phyloP scores from a whole-genome alignment of 352 stramenopile genomes.

The Phytophthora multivora region DNA sequence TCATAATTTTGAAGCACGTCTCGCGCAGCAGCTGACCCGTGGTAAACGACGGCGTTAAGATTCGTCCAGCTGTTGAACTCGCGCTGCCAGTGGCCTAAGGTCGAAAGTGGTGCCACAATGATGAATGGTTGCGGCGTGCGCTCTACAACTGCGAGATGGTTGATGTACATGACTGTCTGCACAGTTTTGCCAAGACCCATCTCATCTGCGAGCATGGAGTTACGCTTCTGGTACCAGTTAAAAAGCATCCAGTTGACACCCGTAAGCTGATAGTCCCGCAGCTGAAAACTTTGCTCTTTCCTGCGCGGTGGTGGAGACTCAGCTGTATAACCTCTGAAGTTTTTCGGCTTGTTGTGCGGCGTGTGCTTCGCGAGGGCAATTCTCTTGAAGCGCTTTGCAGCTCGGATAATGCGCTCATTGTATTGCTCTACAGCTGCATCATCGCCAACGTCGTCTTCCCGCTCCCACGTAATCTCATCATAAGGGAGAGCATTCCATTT shows the following conservation, averaged over 20 bases:
- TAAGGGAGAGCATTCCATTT: constrained; percentile 99
- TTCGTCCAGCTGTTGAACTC: constrained; percentile 96
- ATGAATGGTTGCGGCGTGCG: constrained; percentile 96
- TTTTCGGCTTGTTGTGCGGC: constrained; percentile 56
- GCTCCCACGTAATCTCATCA: constrained; percentile 98
- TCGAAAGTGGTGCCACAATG: constrained; percentile 97
- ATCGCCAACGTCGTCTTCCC: constrained; percentile 94
- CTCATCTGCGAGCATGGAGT: constrained; percentile 99
- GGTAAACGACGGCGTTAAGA: constrained; percentile 99
- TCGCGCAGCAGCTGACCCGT: constrained; percentile 92
- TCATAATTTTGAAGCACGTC: constrained; percentile 94
- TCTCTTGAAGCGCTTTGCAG: constrained; percentile 56
- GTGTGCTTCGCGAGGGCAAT: constrained; percentile 39
- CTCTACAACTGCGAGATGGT: constrained; percentile 96
- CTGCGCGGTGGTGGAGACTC: constrained; percentile 63
- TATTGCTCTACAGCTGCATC: constrained; percentile 85
- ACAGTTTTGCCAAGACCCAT: constrained; percentile 97
- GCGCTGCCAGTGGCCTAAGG: constrained; percentile 98
- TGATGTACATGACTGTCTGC: constrained; percentile 95
- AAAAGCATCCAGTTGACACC: constrained; percentile 99
- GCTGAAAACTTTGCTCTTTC: constrained; percentile 64
- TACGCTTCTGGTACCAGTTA: constrained; percentile 98
- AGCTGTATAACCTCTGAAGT: constrained; percentile 77
- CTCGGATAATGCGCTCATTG: constrained; percentile 61
- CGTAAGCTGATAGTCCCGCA: constrained; percentile 99